These are phyloP conservation scores for Nicotiana attenuata DNA, from an alignment of 257 asterid species.

Conservation along the genomic window DNA sequence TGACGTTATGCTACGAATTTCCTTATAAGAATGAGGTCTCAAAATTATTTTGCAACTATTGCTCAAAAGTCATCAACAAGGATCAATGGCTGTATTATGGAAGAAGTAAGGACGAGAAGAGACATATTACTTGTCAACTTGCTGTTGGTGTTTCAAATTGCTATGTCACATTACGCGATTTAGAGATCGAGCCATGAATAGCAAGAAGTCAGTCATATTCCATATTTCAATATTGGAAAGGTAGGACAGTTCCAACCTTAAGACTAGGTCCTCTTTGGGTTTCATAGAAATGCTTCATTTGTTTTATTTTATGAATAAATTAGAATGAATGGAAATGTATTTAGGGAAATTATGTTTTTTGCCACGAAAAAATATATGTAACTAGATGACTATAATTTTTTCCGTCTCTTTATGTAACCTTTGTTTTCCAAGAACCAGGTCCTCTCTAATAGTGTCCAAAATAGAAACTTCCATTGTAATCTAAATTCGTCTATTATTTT, in stretches of 20 bases:
- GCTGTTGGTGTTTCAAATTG: slow-evolving; percentile 4
- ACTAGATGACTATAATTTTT: background rate
- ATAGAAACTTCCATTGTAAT: background rate
- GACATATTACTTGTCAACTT: slow-evolving; percentile 7
- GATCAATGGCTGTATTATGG: slow-evolving; percentile 4
- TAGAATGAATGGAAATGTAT: background rate
- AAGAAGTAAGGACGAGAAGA: slow-evolving; percentile 5
- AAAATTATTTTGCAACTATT: background rate
- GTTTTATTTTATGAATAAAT: background rate
- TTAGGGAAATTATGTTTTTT: background rate
- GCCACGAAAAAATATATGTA: background rate
- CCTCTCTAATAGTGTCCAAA: background rate
- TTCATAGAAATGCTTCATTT: background rate
- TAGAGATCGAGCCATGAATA: background rate
- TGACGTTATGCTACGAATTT: background rate
- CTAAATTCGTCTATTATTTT: background rate
- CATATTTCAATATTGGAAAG: background rate
- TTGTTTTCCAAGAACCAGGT: background rate
- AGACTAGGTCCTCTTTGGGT: background rate
- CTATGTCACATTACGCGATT: background rate
- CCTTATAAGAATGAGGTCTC: slow-evolving; percentile 9
- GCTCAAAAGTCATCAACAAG: background rate
- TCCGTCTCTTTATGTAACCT: background rate
- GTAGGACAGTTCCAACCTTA: background rate
- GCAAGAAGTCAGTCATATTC: rapidly evolving